These are phyloP conservation scores for Fusarium sp. DNA, from an alignment of 2,329 filamentous ascomycete genomes.

Conservation along the genomic window DNA sequence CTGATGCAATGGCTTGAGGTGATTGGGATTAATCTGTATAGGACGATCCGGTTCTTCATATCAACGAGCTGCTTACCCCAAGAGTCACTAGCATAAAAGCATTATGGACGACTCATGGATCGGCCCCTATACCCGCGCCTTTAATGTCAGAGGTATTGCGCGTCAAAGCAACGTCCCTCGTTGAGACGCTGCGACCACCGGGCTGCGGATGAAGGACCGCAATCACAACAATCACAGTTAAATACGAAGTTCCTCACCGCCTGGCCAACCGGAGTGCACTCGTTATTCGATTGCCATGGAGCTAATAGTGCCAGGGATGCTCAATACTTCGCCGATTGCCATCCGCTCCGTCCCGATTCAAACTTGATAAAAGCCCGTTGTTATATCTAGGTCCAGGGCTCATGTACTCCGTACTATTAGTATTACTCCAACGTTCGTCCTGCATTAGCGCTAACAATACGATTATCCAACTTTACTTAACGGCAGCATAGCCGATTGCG, in stretches of 20 bases:
- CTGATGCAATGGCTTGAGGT: constrained; percentile 2
- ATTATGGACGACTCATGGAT: neutral
- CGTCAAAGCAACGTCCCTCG: constrained; percentile 14
- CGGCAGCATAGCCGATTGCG: constrained; percentile 17
- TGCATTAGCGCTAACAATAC: constrained; percentile 7
- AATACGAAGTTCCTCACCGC: constrained; percentile 30
- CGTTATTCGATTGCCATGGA: neutral
- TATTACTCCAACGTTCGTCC: constrained; percentile 16
- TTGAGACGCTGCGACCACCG: constrained; percentile 35
- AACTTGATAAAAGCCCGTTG: constrained; percentile 18
- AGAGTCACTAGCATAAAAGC: neutral
- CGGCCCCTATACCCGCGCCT: constrained; percentile 6
- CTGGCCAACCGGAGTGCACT: constrained; percentile 19
- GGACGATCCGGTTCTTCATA: neutral
- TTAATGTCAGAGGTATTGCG: constrained; percentile 2
- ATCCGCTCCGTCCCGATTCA: constrained; percentile 18
- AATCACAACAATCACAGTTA: constrained; percentile 20
- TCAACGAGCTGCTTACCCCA: neutral
- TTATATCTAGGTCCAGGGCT: constrained; percentile 26
- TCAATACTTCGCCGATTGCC: constrained; percentile 5
- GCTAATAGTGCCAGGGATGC: neutral
- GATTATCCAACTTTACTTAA: constrained; percentile 23
- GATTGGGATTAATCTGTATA: neutral
- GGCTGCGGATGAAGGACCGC: constrained; percentile 25
- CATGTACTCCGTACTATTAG: neutral